Evolutionary conservation across 176 grass and related monocot genomes (phyloP), one percentile per base, ranked within the genome.

Genomic region (Avena atlantica): DNA sequence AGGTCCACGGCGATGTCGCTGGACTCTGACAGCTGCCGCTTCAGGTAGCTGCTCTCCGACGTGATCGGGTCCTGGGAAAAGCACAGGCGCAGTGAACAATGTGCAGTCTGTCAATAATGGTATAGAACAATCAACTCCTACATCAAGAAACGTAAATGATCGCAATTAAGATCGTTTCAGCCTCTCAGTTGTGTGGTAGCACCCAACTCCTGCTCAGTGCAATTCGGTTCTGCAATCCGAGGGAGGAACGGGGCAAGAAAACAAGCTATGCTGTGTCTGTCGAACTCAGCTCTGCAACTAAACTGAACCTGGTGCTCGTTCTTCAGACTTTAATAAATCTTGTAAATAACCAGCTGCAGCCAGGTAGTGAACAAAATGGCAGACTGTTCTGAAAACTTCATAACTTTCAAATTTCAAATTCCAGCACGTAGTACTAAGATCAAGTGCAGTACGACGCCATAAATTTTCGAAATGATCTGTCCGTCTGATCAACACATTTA

Each of bases 1-100:
- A 90, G 90, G 14, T 78, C 80, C 34, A 96, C 52, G 40, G 76
- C 58, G 2, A 93, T 44, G 52, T 96, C 89, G 34, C 85, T 86
- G 40, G 62, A 87, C 40, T 91, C 97, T 57, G 81, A 89, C 17
- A 99, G 83, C 10, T 71, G 66, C 29, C 91, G 90, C 81, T 80
- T 87, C 50, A 99, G 82, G 78, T 92, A 99, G 44, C 87, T 83
- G 87, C 97, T 96, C 45, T 76, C 85, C 86, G 72, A 57, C 47
- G 90, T 87, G 45, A 99, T 86, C 70, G 81, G 92, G 72, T 90
- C 89, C 97, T 99, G 92, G n/a, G 53, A 79, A 16, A 8, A 53
- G 25, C 51, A 23, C 1, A 27, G 37, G 40, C 19, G 2, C 7
- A 2, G 10, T 80, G 20, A 47, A 65, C 6, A 74, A 49, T 2